phyloP scores from a whole-genome alignment of 176 grass and related monocot species.

The Eleusine coracana region DNA sequence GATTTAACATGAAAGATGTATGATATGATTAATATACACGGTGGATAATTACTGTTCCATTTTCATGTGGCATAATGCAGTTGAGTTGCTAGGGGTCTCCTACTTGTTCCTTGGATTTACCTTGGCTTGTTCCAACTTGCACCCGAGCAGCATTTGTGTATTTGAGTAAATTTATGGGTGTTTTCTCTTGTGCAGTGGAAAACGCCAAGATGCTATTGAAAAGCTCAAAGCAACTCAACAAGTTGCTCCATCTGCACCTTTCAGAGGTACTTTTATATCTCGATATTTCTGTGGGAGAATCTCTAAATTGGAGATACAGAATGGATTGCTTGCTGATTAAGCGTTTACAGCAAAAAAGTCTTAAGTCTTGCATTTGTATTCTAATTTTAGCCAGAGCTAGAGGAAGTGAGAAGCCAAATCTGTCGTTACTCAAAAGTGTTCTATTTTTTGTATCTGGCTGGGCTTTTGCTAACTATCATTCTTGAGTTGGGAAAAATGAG shows the following conservation, averaged over 20 bases:
- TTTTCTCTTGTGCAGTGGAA: slow-evolving; percentile 55
- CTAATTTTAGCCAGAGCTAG: not conserved
- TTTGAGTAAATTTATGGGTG: slow-evolving; percentile 18
- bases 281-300: slow-evolving; percentile 3
- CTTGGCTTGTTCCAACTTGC: not conserved
- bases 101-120: slow-evolving; percentile 8
- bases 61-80: slow-evolving; percentile 6
- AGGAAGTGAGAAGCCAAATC: not conserved
- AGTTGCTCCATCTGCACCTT: slow-evolving; percentile 54
- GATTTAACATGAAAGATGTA: not conserved
- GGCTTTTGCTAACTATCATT: not conserved
- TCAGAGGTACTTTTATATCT: slow-evolving; percentile 57
- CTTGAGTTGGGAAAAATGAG: not conserved
- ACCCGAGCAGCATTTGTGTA: slow-evolving; percentile 7
- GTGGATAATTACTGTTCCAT: slow-evolving; percentile 1
- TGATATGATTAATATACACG: not conserved
- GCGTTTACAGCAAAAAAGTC: not conserved
- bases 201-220: slow-evolving; percentile 69
- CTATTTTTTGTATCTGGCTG: slow-evolving; percentile 6
- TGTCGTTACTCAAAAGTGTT: not conserved
- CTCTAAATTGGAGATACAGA: not conserved
- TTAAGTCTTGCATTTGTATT: not conserved
- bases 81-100: not conserved
- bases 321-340: not conserved
- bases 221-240: slow-evolving; percentile 68